Conservation (phyloP, 1,284 basidiomycete genomes). For the Porogramme epimiltina region DNA sequence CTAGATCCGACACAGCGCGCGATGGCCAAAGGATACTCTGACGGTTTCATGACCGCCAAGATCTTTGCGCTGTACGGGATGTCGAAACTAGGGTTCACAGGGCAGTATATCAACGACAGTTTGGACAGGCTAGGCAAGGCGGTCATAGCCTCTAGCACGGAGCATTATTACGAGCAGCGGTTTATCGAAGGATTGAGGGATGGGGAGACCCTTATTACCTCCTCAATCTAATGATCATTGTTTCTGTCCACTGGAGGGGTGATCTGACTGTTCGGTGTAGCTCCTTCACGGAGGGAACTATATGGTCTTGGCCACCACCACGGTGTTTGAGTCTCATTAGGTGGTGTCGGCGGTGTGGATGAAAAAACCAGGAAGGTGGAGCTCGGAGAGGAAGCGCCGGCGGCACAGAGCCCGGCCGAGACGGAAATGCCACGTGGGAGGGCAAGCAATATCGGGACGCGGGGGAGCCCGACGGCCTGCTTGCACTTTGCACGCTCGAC, state of each 20-base stretch:
- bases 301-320: too few species aligned
- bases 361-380: too few species aligned
- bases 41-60: slow-evolving; percentile 65
- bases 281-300: too few species aligned
- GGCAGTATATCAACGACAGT: slow-evolving; percentile 62
- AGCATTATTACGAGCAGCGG: slow-evolving; percentile 45
- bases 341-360: too few species aligned
- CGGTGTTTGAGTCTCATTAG: too few species aligned
- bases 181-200: slow-evolving; percentile 50
- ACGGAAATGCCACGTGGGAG: neutral
- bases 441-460: neutral
- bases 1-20: slow-evolving; percentile 24
- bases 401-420: too few species aligned
- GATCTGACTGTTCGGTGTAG: too few species aligned
- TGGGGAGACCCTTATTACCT: slow-evolving; percentile 36
- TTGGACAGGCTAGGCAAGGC: slow-evolving; percentile 38
- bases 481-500: neutral
- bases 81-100: slow-evolving; percentile 66
- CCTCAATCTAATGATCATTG: neutral
- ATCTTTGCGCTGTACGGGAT: slow-evolving; percentile 57
- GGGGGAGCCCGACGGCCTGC: neutral
- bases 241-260: too few species aligned
- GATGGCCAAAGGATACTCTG: slow-evolving; percentile 54
- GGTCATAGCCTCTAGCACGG: slow-evolving; percentile 41
- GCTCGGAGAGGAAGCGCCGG: too few species aligned